Base-by-base conservation (phyloP, 2,329 filamentous ascomycete genomes). In the Madurella fahalii region DNA sequence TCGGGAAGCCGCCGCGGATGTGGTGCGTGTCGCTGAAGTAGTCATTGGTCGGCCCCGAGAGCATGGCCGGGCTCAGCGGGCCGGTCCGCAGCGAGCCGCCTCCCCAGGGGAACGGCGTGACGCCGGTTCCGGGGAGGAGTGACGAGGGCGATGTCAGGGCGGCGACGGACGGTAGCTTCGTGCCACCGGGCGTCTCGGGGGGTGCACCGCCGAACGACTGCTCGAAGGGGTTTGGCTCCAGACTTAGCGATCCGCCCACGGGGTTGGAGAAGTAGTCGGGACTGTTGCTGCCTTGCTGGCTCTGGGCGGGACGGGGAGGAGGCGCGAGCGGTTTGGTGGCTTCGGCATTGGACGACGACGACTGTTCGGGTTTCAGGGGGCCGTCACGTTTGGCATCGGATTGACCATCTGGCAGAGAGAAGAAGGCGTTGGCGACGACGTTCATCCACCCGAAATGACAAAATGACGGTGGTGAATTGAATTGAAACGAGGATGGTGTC, bases 161-260 rank as follows among this genome's bases (percentile, higher is more conserved):
- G 45, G 91, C 91, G 63, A 97, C 91, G 15, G 92, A 89, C 48
- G 94, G 94, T 59, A 99, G 78, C 66, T 96, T 86, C 56, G 83
- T 85, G 61, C 83, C 87, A 63, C 90, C 89, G 15, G 93, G 91
- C 32, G 93, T 95, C 70, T 95, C 90, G 63, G 84, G 74, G 46
- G 78, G 81, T 20, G 78, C 74, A 52, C 75, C 75, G 58, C 82
- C 85, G 69, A 99, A 99, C 7, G 93, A 96, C 72, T 94, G 90
- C 71, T 97, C 94, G 67, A 99, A 97, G 9, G 94, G 93, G 72
- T 99, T 97, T 57, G 91, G 91, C 76, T 97, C 94, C 70, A 88
- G 82, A 64, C 82, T 86, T 68, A 91, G 72, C 50, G 78, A 80
- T 62, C 74, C 77, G 64, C 68, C 72, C 58, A 68, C 47, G 9